These are phyloP conservation scores for Suillus luteus DNA, from an alignment of 768 basidiomycete genomes.

Conservation along the genomic window DNA sequence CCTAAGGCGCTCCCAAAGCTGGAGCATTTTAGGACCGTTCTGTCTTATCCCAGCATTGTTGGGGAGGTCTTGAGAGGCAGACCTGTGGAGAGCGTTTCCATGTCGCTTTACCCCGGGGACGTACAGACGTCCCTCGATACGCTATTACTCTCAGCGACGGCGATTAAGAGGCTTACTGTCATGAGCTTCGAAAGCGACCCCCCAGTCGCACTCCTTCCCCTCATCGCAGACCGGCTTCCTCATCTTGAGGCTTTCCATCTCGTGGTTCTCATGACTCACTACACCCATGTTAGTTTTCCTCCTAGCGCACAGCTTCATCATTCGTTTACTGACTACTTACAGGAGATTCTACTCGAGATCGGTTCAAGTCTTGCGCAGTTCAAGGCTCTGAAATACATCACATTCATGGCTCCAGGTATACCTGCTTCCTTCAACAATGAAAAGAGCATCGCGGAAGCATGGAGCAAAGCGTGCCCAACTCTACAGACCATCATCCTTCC, in stretches of 20 bases:
- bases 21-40: constrained; percentile 52
- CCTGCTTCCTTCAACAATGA: constrained; percentile 40
- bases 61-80: constrained; percentile 46
- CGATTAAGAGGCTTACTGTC: constrained; percentile 53
- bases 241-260: constrained; percentile 61
- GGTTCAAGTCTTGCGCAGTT: constrained; percentile 45
- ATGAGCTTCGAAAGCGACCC: constrained; percentile 56
- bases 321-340: background rate
- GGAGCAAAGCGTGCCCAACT: constrained; percentile 61
- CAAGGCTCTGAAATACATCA: constrained; percentile 49
- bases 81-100: constrained; percentile 51
- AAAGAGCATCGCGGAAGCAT: constrained; percentile 50
- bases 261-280: constrained; percentile 53
- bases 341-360: constrained; percentile 47
- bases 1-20: constrained; percentile 49
- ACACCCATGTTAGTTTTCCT: constrained; percentile 43
- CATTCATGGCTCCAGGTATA: constrained; percentile 53
- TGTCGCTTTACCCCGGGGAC: constrained; percentile 50
- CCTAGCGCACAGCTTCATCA: too few relatives aligned
- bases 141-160: constrained; percentile 38
- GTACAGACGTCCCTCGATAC: constrained; percentile 45
- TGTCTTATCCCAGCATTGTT: constrained; percentile 49
- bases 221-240: constrained; percentile 49
- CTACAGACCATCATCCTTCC: constrained; percentile 66
- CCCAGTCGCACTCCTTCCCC: constrained; percentile 46